phyloP scores from a whole-genome alignment of 1,284 basidiomycete genomes.

The Microbotryum saponariae region DNA sequence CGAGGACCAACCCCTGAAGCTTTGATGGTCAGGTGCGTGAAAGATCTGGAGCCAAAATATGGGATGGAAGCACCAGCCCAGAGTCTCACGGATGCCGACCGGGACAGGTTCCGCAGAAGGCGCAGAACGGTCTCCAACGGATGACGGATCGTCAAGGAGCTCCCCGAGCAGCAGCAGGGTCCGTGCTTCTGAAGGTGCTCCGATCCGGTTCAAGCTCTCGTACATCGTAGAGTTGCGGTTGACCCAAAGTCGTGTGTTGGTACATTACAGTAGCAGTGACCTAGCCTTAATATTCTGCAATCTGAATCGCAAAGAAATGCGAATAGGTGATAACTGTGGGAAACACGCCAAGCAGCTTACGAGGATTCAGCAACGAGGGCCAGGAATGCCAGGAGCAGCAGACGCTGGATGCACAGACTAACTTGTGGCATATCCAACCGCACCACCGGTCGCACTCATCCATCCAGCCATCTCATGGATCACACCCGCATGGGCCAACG shows the following conservation, averaged over 20 bases:
- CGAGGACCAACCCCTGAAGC: too few relatives aligned
- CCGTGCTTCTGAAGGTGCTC: neutral
- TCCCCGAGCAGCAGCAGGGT: too few relatives aligned
- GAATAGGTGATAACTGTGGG: conserved; percentile 27
- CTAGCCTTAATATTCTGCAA: conserved; percentile 17
- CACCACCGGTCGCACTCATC: conserved; percentile 92
- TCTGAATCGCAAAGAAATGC: conserved; percentile 28
- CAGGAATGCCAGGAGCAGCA: neutral
- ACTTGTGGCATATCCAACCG: conserved; percentile 85
- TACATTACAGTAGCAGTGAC: neutral
- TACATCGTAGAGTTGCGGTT: neutral
- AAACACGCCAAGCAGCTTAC: neutral
- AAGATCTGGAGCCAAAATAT: too few relatives aligned
- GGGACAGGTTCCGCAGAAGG: too few relatives aligned
- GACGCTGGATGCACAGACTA: neutral
- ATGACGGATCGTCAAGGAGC: neutral
- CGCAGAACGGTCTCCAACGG: neutral
- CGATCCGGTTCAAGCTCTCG: neutral
- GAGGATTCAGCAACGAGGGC: neutral
- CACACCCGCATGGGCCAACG: conserved; percentile 83
- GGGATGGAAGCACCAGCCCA: too few relatives aligned
- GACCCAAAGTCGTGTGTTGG: neutral
- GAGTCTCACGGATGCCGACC: too few relatives aligned
- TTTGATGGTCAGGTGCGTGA: too few relatives aligned
- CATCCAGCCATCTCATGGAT: conserved; percentile 76